Percentiles rank a stretch among this genome's conserved stretches.
These are phyloP conservation scores for Centrapalus pauciflorus DNA, from an alignment of 129 eudicot genomes.

Conservation along the genomic window DNA sequence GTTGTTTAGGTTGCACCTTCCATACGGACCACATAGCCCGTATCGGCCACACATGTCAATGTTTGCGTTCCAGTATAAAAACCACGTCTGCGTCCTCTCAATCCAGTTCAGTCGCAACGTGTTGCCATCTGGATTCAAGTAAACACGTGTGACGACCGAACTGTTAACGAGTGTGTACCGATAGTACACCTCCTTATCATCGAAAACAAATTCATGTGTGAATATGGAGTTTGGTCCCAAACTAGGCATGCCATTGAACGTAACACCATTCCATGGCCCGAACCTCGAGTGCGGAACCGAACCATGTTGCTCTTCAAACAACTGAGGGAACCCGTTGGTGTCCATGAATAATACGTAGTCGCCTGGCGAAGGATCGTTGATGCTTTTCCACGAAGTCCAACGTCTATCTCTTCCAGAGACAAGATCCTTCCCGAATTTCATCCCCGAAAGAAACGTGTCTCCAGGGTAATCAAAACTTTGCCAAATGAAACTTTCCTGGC, in stretches of 20 bases:
- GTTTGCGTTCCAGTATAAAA: neutral
- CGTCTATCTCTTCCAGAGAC: constrained; percentile 9
- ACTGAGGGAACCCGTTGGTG: constrained; percentile 29
- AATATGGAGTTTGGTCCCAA: neutral
- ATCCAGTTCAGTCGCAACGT: neutral
- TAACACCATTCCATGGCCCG: constrained; percentile 46
- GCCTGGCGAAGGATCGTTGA: constrained; percentile 31
- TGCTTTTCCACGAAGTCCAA: constrained; percentile 27
- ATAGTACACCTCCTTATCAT: constrained; percentile 27
- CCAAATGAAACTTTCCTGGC: constrained; percentile 16
- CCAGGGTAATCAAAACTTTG: constrained; percentile 40
- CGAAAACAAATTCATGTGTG: constrained; percentile 4
- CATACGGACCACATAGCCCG: constrained; percentile 10
- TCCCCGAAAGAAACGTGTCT: constrained; percentile 23
- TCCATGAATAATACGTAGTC: constrained; percentile 6
- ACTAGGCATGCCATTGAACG: constrained; percentile 30
- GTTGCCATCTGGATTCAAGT: neutral
- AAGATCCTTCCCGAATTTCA: constrained; percentile 37
- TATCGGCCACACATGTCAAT: neutral
- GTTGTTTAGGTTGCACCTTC: constrained; percentile 13
- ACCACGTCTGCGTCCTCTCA: neutral
- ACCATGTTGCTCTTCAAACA: neutral
- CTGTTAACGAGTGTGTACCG: neutral
- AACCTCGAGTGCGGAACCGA: neutral
- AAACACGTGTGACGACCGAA: neutral